Evolutionary conservation across 371 early-diverging fungal genomes (phyloP).

Genomic region (Lichtheimia ornata): DNA sequence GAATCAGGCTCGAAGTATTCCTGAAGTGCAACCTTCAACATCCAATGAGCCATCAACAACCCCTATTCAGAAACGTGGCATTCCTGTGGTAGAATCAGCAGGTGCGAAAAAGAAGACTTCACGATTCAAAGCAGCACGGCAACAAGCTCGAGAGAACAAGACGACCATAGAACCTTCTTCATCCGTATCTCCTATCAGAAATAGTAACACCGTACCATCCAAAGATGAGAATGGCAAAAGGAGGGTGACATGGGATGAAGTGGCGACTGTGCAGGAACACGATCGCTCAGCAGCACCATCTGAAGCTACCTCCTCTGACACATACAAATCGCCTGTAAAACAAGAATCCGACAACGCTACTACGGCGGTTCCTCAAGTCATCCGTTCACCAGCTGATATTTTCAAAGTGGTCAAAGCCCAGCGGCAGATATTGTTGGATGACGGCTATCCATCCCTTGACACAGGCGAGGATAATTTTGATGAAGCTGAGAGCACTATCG

Average conservation of each 20-base stretch:
- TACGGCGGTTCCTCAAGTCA: not conserved
- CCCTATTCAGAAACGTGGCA: not conserved
- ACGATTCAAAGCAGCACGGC: slow-evolving; percentile 15
- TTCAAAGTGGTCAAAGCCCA: slow-evolving; percentile 23
- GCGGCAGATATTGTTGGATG: slow-evolving; percentile 15
- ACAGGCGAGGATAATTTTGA: slow-evolving; percentile 4
- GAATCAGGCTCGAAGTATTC: not conserved
- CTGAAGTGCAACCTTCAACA: not conserved
- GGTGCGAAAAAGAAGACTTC: slow-evolving; percentile 1
- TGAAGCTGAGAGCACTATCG: slow-evolving; percentile 14
- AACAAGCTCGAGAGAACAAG: slow-evolving; percentile 12
- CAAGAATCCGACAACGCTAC: slow-evolving; percentile 2
- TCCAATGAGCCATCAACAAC: too few relatives aligned
- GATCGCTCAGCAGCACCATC: slow-evolving; percentile 33
- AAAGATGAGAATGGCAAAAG: slow-evolving; percentile 5
- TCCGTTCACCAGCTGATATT: slow-evolving; percentile 39
- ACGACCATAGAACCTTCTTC: not conserved
- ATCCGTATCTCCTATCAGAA: too few relatives aligned
- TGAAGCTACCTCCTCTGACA: slow-evolving; percentile 13
- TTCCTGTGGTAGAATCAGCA: not conserved
- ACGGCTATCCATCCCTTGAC: slow-evolving; percentile 37
- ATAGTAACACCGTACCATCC: not conserved
- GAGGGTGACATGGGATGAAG: slow-evolving; percentile 34
- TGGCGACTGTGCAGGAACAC: slow-evolving; percentile 38
- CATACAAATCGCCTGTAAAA: slow-evolving; percentile 36